phyloP scores from a whole-genome alignment of 2,329 filamentous ascomycete genomes.

The Escovopsis weberi region DNA sequence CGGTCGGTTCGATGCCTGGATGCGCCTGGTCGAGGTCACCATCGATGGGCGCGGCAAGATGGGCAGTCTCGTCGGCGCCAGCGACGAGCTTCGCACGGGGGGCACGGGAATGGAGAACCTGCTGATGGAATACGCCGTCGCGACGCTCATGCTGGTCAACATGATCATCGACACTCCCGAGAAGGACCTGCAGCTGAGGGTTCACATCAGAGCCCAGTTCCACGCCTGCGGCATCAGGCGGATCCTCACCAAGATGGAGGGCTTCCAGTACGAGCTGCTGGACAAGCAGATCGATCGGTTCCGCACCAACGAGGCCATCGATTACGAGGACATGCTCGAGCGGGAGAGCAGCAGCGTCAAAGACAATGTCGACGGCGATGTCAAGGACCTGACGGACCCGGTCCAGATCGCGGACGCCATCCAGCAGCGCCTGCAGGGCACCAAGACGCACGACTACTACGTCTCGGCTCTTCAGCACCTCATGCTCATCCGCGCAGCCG shows the following conservation, averaged over 20 bases:
- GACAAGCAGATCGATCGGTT: constrained; percentile 97
- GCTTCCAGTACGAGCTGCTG: constrained; percentile 94
- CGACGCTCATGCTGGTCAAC: constrained; percentile 88
- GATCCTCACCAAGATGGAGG: constrained; percentile 91
- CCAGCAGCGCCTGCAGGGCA: constrained; percentile 67
- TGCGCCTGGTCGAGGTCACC: constrained; percentile 94
- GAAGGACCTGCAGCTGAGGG: constrained; percentile 74
- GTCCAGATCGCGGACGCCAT: constrained; percentile 91
- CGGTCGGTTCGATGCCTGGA: constrained; percentile 94
- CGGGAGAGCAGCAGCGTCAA: constrained; percentile 81
- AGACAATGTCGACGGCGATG: constrained; percentile 71
- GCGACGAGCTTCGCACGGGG: constrained; percentile 87
- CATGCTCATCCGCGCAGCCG: constrained; percentile 79
- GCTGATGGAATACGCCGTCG: constrained; percentile 96
- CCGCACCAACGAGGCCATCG: constrained; percentile 86
- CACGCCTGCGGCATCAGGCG: constrained; percentile 91
- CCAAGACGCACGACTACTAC: constrained; percentile 86
- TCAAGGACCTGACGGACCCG: constrained; percentile 86
- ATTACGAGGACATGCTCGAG: constrained; percentile 95
- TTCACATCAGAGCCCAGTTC: constrained; percentile 92
- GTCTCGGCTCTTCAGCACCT: constrained; percentile 90
- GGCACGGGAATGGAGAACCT: constrained; percentile 98
- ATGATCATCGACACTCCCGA: constrained; percentile 90
- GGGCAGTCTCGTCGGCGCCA: constrained; percentile 92
- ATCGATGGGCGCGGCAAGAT: constrained; percentile 96